Conservation (phyloP, 306 rosid genomes). For the Casuarina equisetifolia region DNA sequence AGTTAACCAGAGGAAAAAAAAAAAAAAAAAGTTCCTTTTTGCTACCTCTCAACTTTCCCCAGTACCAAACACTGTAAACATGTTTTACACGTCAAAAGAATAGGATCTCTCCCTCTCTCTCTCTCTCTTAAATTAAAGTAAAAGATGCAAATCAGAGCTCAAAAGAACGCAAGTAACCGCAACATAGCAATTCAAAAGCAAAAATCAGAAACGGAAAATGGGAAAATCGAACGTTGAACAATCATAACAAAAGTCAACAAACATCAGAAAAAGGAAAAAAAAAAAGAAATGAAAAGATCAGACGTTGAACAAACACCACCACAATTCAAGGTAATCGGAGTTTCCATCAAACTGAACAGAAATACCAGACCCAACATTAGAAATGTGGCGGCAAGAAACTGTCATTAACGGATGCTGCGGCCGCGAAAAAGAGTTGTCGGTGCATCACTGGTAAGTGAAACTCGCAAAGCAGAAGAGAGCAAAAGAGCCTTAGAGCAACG, state of each 20-base stretch:
- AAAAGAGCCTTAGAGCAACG: conserved; percentile 14
- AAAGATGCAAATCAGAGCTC: conserved; percentile 1
- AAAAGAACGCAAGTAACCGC: not conserved
- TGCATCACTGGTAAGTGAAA: conserved; percentile 31
- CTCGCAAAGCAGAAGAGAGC: conserved; percentile 19
- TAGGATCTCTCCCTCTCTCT: conserved; percentile 1
- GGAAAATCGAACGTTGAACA: not conserved
- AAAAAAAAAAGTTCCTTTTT: conserved; percentile 2
- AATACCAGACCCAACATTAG: conserved; percentile 33
- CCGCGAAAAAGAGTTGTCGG: conserved; percentile 61
- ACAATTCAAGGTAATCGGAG: not conserved
- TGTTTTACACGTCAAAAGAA: not conserved
- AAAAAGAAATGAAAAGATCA: not conserved
- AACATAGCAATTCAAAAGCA: too few relatives aligned
- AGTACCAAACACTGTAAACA: conserved; percentile 16
- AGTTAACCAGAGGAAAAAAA: not conserved
- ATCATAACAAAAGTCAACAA: not conserved
- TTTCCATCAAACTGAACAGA: not conserved
- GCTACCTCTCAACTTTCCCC: conserved; percentile 5
- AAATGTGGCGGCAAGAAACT: conserved; percentile 18
- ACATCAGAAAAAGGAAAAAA: not conserved
- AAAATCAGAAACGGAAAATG: not conserved
- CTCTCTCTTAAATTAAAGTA: not conserved
- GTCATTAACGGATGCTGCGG: conserved; percentile 22
- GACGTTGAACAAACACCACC: not conserved